phyloP scores from a whole-genome alignment of 2,329 filamentous ascomycete genomes.

The Paraphaeosphaeria minitans region DNA sequence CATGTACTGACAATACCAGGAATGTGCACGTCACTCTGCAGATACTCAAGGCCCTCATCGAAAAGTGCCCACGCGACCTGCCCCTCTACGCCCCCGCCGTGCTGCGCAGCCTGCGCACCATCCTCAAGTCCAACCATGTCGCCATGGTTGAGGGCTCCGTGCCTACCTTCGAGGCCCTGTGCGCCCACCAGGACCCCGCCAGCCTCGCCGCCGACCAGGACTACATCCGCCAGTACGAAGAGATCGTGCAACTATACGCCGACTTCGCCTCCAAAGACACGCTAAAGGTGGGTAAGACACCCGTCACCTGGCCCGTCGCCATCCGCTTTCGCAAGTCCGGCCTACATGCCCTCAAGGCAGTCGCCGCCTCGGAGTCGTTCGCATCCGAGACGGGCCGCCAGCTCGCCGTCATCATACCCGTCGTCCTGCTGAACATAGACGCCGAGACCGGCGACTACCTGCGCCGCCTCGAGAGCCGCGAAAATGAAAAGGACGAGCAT shows the following conservation, averaged over 20 bases:
- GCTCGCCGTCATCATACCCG: slow-evolving; percentile 77
- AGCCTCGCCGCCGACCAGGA: slow-evolving; percentile 83
- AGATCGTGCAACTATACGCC: slow-evolving; percentile 80
- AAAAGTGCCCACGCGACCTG: slow-evolving; percentile 89
- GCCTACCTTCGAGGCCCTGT: slow-evolving; percentile 85
- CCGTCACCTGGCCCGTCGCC: slow-evolving; percentile 71
- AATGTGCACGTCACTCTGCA: slow-evolving; percentile 95
- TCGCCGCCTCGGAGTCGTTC: slow-evolving; percentile 80
- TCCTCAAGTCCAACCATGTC: slow-evolving; percentile 85
- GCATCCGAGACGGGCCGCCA: slow-evolving; percentile 76
- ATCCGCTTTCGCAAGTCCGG: slow-evolving; percentile 65
- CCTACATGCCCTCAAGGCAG: slow-evolving; percentile 74
- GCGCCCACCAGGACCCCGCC: slow-evolving; percentile 83
- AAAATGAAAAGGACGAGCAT: slow-evolving; percentile 69
- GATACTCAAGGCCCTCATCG: slow-evolving; percentile 88
- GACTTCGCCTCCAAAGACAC: slow-evolving; percentile 72
- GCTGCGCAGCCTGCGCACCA: slow-evolving; percentile 79
- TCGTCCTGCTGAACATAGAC: slow-evolving; percentile 86
- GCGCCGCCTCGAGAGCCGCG: slow-evolving; percentile 68
- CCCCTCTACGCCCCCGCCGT: slow-evolving; percentile 86
- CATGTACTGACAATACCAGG: slow-evolving; percentile 52
- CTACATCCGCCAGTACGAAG: slow-evolving; percentile 81
- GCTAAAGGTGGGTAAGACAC: slow-evolving; percentile 47
- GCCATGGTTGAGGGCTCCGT: slow-evolving; percentile 91
- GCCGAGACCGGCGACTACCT: slow-evolving; percentile 74